phyloP scores from a whole-genome alignment of 441 rosid genomes.

The Adansonia rubrostipa region DNA sequence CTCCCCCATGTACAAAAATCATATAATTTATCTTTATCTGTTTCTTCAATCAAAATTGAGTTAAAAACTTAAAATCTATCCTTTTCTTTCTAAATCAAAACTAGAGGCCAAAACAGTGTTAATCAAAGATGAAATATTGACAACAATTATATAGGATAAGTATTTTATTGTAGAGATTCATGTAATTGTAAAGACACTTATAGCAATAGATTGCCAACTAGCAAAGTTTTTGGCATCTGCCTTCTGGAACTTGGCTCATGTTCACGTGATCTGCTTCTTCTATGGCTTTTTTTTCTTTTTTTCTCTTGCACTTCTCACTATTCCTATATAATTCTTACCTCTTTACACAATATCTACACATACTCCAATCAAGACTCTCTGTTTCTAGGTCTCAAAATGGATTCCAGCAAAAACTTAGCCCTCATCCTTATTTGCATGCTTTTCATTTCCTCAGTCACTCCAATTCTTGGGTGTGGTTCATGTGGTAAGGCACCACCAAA shows the following conservation, averaged over 20 bases:
- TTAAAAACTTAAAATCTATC: neutral
- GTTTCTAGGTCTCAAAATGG: constrained; percentile 32
- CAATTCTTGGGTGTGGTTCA: constrained; percentile 46
- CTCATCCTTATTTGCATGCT: constrained; percentile 58
- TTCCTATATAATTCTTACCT: neutral
- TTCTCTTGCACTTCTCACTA: neutral
- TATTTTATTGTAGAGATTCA: neutral
- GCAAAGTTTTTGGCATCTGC: constrained; percentile 53
- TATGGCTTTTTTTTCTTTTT: neutral
- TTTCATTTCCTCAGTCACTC: constrained; percentile 48
- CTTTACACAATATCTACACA: constrained; percentile 31
- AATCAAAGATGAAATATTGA: neutral
- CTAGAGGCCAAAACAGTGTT: neutral
- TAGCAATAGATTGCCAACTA: constrained; percentile 44
- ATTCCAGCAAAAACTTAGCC: constrained; percentile 49
- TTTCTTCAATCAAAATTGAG: neutral
- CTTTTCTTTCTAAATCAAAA: neutral
- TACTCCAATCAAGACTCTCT: neutral
- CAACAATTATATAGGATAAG: neutral
- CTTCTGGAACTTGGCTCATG: constrained; percentile 29
- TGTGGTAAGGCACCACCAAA: constrained; percentile 44
- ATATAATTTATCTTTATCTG: neutral
- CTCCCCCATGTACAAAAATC: neutral
- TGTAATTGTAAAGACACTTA: neutral
- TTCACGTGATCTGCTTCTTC: constrained; percentile 57